These are phyloP conservation scores for Xeromyces bisporus DNA, from an alignment of 495 filamentous ascomycete genomes.

Conservation along the genomic window DNA sequence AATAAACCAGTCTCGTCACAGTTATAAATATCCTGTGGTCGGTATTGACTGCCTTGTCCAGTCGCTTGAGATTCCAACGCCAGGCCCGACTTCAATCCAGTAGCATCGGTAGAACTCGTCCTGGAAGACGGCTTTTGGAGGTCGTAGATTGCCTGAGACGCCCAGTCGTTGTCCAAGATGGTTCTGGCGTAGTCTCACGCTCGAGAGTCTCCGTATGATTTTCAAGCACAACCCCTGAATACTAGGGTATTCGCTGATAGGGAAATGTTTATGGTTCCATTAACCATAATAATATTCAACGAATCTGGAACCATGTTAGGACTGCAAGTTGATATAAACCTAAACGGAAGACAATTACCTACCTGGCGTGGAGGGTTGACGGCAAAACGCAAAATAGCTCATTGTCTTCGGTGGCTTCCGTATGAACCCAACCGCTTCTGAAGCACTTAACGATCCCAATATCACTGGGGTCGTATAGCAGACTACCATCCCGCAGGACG, in stretches of 20 bases:
- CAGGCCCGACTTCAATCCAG: too few species aligned
- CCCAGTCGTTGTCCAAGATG: background rate
- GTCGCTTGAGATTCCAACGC: slow-evolving; percentile 1
- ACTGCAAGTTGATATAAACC: background rate
- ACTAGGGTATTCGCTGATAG: background rate
- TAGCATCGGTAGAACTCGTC: background rate
- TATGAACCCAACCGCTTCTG: background rate
- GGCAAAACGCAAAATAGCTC: background rate
- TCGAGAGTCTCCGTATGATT: background rate
- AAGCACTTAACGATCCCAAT: background rate
- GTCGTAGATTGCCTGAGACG: background rate
- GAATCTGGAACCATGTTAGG: background rate
- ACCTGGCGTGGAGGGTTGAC: background rate
- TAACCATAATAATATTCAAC: background rate
- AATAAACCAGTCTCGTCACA: slow-evolving; percentile 15
- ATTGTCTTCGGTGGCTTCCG: background rate
- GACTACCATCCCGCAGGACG: background rate
- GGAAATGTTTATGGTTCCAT: background rate
- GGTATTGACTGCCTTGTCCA: too few species aligned
- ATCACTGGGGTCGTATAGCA: background rate
- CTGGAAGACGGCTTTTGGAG: background rate
- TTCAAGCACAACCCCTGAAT: background rate
- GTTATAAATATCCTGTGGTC: slow-evolving; percentile 11
- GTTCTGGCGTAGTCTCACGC: background rate
- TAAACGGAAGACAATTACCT: background rate